Evolutionary conservation across 257 asterid genomes (phyloP), one percentile per base, ranked within the genome.

Genomic region (Nicotiana attenuata): DNA sequence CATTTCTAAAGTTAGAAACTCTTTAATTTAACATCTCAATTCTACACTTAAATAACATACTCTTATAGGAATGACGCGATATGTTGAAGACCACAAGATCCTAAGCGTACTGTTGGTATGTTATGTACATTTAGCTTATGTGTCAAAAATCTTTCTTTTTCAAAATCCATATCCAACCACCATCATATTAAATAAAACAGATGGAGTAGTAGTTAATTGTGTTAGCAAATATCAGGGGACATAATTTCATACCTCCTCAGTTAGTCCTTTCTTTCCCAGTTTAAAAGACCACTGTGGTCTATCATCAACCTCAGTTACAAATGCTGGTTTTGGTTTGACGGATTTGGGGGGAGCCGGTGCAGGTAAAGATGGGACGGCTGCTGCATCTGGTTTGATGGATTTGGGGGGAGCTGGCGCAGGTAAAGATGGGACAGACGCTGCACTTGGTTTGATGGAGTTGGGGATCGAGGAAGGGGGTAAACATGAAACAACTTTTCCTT

Each of bases 241-340:
- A 60, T 29, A 29, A 47, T 10, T 5, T 17, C 55, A 14, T 88
- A 93, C 97, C 96, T 90, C 94, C 14, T 83, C 88, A 22, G 84
- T 77, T 7, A 83, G 89, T 65, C 91, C 92, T 68, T 82, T 80
- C 80, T 66, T 91, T 66, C 90, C 93, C 0, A 87, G 81, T 38
- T 80, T 88, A 86, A 68, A 88, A 7, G 86, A 80, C 96, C 92
- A 85, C 68, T 84, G 86, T 11, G 91, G 82, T 71, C 55, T 60
- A 20, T 84, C 87, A n/a, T 86, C 88, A 15, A n/a, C 87, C 82
- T 85, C 86, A 45, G 67, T 68, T 50, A 66, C 53, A 7, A 77
- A 45, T 24, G 67, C 55, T 20, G 85, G 82, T 7, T 78, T 69
- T 81, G 82, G 91, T 82, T 84, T 83, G 77, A 28, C 77, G 24